phyloP scores from a whole-genome alignment of 768 basidiomycete genomes.

The Tulasnella calospora region DNA sequence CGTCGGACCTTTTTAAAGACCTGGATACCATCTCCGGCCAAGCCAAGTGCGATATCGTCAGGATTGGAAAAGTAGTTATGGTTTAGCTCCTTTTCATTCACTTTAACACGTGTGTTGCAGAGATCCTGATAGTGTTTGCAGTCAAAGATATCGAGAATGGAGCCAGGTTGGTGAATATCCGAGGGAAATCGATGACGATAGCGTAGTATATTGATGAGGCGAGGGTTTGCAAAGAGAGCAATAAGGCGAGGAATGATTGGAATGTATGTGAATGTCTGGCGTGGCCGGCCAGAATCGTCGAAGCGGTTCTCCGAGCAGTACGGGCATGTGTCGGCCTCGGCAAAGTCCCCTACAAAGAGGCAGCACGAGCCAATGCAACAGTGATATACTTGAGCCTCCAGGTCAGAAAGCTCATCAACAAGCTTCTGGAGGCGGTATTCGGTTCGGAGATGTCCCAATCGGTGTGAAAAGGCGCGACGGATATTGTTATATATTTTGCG shows the following conservation, averaged over 20 bases:
- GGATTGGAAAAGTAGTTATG: slow-evolving; percentile 39
- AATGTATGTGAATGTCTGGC: slow-evolving; percentile 38
- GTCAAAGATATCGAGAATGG: slow-evolving; percentile 40
- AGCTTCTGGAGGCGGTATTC: not conserved
- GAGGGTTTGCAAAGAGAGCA: slow-evolving; percentile 31
- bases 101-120: slow-evolving; percentile 30
- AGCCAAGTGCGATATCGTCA: slow-evolving; percentile 43
- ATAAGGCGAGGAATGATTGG: slow-evolving; percentile 41
- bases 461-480: not conserved
- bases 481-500: not conserved
- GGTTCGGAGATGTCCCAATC: not conserved
- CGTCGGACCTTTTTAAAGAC: slow-evolving; percentile 35
- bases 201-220: slow-evolving; percentile 31
- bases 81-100: slow-evolving; percentile 32
- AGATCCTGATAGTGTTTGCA: slow-evolving; percentile 35
- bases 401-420: slow-evolving; percentile 23
- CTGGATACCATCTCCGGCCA: slow-evolving; percentile 44
- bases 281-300: slow-evolving; percentile 30
- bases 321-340: slow-evolving; percentile 36
- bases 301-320: slow-evolving; percentile 38
- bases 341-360: slow-evolving; percentile 39
- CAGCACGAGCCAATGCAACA: slow-evolving; percentile 46
- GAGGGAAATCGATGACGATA: slow-evolving; percentile 32
- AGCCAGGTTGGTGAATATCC: slow-evolving; percentile 30
- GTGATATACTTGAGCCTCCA: slow-evolving; percentile 38